Base-by-base conservation (phyloP, 208 protist genomes). In the Crithidia fasciculata region DNA sequence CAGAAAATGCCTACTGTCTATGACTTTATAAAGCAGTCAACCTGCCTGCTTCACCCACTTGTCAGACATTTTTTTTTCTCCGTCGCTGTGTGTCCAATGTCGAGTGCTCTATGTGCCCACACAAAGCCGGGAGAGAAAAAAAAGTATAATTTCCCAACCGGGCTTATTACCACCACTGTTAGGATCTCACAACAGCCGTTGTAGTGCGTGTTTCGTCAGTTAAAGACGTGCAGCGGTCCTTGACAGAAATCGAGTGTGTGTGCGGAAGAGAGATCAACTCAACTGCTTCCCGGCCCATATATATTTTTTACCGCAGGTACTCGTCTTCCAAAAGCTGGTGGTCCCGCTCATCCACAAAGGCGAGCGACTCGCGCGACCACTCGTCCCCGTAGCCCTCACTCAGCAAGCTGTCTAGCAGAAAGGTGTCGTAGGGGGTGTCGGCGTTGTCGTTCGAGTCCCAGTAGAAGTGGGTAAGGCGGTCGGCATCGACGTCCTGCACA, bases 381-480 rank as follows among this genome's bases (percentile, higher is more conserved):
- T 81, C 80, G 40, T 80, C 80, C 61, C 77, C 61, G 60, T 87
- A 79, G 10, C 83, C 72, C n/a, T 77, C 73, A 3, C 75, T 67
- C 4, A 64, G 19, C 56, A 78, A 77, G 50, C 69, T 72, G 12
- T 86, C 67, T 18, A 86, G 36, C 45, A 76, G 47, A 16, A 41
- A n/a, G 43, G 65, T 50, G 15, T 77, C 72, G 66, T 89, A 92
- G 15, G 85, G 83, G 4, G 81, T 76, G 69, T 86, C 70, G 8
- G 85, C 84, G 36, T 85, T 72, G n/a, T 82, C 78, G 61, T 77
- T 81, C 50, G 79, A 76, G 56, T 87, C 80, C 89, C 91, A 96
- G 70, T 92, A 96, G 56, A 85, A 86, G 67, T 96, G 89, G 2
- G 81, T 92, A 12, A 96, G 87, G 7, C 85, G 81, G 55, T 88